A percentile compares a stretch with the other conserved stretches of the same genome.
phyloP scores from a whole-genome alignment of 352 stramenopile genomes.

The Blastocystis sp. region DNA sequence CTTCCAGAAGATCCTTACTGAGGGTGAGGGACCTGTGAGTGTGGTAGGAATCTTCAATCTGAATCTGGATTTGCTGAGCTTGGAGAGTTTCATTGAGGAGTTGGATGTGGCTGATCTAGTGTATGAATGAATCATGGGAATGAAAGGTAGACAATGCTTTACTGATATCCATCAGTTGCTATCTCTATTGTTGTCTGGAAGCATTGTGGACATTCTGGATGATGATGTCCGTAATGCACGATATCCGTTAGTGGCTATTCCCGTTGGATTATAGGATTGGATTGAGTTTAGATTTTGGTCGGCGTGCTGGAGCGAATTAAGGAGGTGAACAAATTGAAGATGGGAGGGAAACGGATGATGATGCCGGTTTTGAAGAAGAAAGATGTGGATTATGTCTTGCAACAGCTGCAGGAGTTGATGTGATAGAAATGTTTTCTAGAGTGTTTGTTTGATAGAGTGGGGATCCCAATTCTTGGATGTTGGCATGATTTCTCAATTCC shows the following conservation, averaged over 20 bases:
- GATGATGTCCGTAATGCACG: constrained; percentile 13
- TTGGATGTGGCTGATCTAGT: constrained; percentile 45
- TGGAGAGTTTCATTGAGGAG: constrained; percentile 35
- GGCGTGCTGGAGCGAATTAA: constrained; percentile 44
- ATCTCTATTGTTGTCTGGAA: constrained; percentile 25
- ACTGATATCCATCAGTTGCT: constrained; percentile 27
- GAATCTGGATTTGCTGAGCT: constrained; percentile 48
- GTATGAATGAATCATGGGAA: neutral
- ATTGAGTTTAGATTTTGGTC: constrained; percentile 43
- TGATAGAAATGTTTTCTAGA: no score
- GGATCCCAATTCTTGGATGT: no score
- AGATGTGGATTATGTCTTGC: constrained; percentile 30
- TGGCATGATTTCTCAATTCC: no score
- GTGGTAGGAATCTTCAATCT: constrained; percentile 49
- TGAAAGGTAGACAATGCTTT: constrained; percentile 48
- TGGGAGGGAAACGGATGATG: constrained; percentile 25
- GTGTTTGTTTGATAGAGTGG: no score
- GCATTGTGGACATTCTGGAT: constrained; percentile 27
- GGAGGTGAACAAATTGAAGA: constrained; percentile 45
- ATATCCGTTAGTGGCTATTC: constrained; percentile 50
- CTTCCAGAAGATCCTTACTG: constrained; percentile 16
- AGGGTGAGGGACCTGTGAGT: constrained; percentile 10
- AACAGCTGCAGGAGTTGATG: neutral
- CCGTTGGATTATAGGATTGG: neutral
- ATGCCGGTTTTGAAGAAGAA: constrained; percentile 48